Evolutionary conservation across 1,284 basidiomycete species (phyloP).

Genomic region (Apiotrichum mycotoxinovorans): DNA sequence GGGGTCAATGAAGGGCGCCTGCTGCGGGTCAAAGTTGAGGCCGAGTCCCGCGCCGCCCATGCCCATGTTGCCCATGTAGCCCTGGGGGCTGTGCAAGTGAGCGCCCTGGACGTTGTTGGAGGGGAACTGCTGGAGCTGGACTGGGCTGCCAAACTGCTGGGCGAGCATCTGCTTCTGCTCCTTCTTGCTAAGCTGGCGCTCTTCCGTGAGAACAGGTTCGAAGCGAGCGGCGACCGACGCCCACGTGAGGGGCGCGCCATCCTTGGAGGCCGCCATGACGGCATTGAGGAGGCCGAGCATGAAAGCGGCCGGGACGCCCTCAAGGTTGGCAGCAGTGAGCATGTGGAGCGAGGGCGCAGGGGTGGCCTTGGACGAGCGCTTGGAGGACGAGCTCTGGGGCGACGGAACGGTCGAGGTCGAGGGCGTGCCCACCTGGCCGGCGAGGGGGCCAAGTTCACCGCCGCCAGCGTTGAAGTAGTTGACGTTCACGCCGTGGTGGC

Average conservation of each 20-base stretch:
- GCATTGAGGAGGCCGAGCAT: constrained; percentile 14
- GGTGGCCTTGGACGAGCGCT: not conserved
- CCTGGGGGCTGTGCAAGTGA: too few species aligned
- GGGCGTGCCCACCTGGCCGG: not conserved
- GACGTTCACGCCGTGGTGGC: too few species aligned
- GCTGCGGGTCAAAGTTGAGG: not conserved
- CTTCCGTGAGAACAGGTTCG: not conserved
- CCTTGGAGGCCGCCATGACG: not conserved
- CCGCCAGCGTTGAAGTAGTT: too few species aligned
- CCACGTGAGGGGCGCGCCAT: not conserved
- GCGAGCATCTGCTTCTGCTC: not conserved
- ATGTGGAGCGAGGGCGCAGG: not conserved
- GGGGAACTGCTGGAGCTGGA: too few species aligned
- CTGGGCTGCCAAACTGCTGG: not conserved
- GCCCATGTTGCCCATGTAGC: not conserved
- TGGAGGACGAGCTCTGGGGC: not conserved
- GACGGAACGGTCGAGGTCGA: not conserved
- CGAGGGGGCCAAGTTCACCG: not conserved
- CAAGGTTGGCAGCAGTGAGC: constrained; percentile 8
- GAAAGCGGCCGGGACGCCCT: constrained; percentile 10
- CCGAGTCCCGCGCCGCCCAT: not conserved
- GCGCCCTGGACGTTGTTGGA: too few species aligned
- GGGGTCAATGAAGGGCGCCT: not conserved
- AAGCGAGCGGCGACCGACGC: not conserved
- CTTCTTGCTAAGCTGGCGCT: not conserved